phyloP scores from a whole-genome alignment of 148 eudicot species.

The Vaccinium macrocarpon region DNA sequence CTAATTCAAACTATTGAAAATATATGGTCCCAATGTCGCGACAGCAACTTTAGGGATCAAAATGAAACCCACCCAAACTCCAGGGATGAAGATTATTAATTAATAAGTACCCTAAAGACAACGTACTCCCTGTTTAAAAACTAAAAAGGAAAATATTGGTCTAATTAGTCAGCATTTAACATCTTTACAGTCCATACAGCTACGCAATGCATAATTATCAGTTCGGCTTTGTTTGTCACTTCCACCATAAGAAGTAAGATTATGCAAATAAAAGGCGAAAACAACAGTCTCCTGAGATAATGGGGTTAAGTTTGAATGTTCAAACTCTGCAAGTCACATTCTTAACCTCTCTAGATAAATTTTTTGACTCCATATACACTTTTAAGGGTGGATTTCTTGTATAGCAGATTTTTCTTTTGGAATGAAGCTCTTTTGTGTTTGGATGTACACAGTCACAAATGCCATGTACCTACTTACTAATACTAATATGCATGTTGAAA shows the following conservation, averaged over 20 bases:
- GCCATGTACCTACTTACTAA: not conserved
- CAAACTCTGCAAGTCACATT: not conserved
- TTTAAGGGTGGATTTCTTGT: not conserved
- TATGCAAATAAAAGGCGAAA: not conserved
- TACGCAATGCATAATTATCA: too few species aligned
- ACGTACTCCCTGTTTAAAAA: too few species aligned
- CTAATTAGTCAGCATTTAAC: too few species aligned
- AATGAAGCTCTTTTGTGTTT: not conserved
- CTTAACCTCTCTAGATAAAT: not conserved
- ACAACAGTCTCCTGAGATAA: not conserved
- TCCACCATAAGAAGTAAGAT: not conserved
- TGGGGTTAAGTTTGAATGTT: not conserved
- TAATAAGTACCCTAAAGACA: too few species aligned
- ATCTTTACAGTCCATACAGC: too few species aligned
- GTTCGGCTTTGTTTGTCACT: too few species aligned
- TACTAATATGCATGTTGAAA: not conserved
- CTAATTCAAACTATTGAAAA: too few species aligned
- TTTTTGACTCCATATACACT: not conserved
- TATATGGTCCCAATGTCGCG: too few species aligned
- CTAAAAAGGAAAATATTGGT: too few species aligned
- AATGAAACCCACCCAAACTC: too few species aligned
- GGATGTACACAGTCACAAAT: not conserved
- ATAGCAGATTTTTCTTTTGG: not conserved
- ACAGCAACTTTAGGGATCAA: too few species aligned
- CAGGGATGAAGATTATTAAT: too few species aligned